Evolutionary conservation across 352 stramenopile species (phyloP).

Genomic region (Phytophthora cryptogea): DNA sequence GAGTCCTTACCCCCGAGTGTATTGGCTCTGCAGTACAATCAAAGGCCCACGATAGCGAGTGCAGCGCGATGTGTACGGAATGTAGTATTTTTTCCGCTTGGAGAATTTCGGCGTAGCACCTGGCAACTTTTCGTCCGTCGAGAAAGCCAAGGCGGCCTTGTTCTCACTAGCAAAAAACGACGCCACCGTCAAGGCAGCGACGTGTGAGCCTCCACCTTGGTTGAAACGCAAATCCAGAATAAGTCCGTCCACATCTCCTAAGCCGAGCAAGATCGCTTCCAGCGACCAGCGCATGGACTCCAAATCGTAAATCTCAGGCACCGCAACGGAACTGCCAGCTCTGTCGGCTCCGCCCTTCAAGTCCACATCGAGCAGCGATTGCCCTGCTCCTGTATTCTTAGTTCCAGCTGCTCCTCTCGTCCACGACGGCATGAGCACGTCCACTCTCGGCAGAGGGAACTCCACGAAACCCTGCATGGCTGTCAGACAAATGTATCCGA

Average conservation of each 20-base stretch:
- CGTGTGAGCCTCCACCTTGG: conserved; percentile 67
- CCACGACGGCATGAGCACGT: conserved; percentile 64
- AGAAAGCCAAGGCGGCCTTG: conserved; percentile 52
- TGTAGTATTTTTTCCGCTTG: conserved; percentile 62
- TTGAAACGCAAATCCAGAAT: conserved; percentile 84
- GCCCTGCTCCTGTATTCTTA: conserved; percentile 1
- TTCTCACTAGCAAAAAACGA: conserved; percentile 71
- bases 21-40: conserved; percentile 74
- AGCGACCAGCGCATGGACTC: conserved; percentile 87
- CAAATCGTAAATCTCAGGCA: conserved; percentile 86
- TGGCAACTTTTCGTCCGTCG: conserved; percentile 71
- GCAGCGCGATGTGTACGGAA: conserved; percentile 60
- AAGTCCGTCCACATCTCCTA: conserved; percentile 68
- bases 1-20: conserved; percentile 69
- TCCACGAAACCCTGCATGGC: conserved; percentile 85
- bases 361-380: conserved; percentile 28
- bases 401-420: conserved; percentile 10
- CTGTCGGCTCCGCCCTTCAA: conserved; percentile 9
- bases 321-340: conserved; percentile 31
- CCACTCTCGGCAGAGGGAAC: conserved; percentile 65
- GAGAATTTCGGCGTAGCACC: conserved; percentile 47
- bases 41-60: conserved; percentile 68
- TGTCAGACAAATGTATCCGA: conserved; percentile 74
- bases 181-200: conserved; percentile 63
- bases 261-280: conserved; percentile 72